Evolutionary conservation across 768 basidiomycete species (phyloP), one percentile per base, ranked within the genome.

Genomic region (Tylopilus intermedius): DNA sequence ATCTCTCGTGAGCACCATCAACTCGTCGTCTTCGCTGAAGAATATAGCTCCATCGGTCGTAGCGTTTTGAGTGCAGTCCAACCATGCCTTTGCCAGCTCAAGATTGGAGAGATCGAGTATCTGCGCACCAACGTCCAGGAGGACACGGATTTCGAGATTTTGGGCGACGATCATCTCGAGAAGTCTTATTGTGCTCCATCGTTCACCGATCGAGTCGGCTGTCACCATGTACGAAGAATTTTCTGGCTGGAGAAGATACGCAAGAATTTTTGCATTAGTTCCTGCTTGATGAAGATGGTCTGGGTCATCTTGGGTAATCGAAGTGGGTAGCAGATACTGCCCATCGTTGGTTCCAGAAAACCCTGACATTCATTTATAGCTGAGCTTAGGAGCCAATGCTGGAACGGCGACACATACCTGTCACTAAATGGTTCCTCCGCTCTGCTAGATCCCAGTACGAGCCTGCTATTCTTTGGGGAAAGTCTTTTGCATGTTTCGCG

Each of bases 391-490:
- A 18, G 18, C 18, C 18, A 18, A 18, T 18, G 18, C 18, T 18
- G 18, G 18, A 18, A 18, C 18, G 18, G 18, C 18, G 18, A 13
- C 13, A 14, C 39, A 14, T 2, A 22, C 29, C 47, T 4, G 27
- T 40, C 8, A 40, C 8, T 0, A 62, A 7, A 14, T 53, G 55
- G 1, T 18, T 41, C 6, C 46, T 56, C 45, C 58, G 65, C 15
- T 63, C 54, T 3, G 72, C 73, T 22, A 74, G 55, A 54, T 74
- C 74, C 72, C 72, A 74, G 2, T 64, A 69, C 1, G 68, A 69
- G 18, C 71, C 68, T 2, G 69, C 56, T 10, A 74, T 52, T 33
- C 72, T 75, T 0, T 45, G 55, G 0, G 62, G 66, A 42, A 74
- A 75, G 26, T 67, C 73, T 30, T 71, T 70, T 1, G 71, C 70